Base-by-base conservation (phyloP, 108 stramenopile species). In the Nitzschia putrida region DNA sequence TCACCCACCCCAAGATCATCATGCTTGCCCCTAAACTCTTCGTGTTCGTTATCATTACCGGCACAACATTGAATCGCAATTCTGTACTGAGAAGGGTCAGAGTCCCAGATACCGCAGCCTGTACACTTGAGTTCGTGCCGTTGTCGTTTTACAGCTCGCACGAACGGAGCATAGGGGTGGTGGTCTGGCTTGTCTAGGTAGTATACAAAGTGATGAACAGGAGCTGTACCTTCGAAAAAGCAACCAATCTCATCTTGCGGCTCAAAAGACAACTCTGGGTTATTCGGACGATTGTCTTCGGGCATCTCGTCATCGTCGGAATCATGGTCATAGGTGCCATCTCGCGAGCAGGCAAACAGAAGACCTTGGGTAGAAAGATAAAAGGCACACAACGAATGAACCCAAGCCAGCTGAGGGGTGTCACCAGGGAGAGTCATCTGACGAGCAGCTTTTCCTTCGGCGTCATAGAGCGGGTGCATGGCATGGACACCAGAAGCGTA, bases 401-500 rank as follows among this genome's bases (percentile, higher is more conserved):
- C 85, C 85, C 85, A 86, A 11, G 78, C 85, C 53, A 86, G 41
- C 52, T 29, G 25, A n/a, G 14, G 16, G 8, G 10, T 34, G 37
- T 58, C 64, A 39, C 57, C 58, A 14, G 53, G 52, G 5, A 78
- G 20, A 18, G 72, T 54, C 5, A 81, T 42, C 59, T 85, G 83
- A 14, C 80, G 68, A 18, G 73, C 83, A 14, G 75, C 55, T n/a
- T 51, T 45, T 2, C 83, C 83, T 10, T 66, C 23, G 14, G 45
- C 53, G 55, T 85, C 83, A 63, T 66, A 81, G 7, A 85, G n/a
- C 12, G 79, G 79, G 57, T 85, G 83, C 80, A 85, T 79, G 8
- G 83, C 80, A 60, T 85, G 83, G 12, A 69, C 60, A 9, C 74
- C 80, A 21, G 61, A 56, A 23, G 56, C 64, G 41, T 71, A 58